A percentile compares a stretch with the other conserved stretches of the same genome.
Evolutionary conservation across 768 basidiomycete genomes (phyloP).

Genomic region (Tricholoma bakamatsutake): DNA sequence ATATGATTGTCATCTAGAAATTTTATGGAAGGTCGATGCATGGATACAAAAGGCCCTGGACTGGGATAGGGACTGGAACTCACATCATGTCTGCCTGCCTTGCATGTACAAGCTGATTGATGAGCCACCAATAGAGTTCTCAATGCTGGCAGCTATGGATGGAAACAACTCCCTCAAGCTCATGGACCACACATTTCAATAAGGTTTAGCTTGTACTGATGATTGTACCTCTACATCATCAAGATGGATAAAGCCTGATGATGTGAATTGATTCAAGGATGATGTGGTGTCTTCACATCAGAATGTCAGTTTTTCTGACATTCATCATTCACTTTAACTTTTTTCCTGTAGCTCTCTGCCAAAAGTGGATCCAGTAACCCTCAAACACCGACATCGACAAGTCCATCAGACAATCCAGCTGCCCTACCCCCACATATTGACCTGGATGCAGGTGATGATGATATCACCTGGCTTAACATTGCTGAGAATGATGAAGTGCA

Average conservation of each 20-base stretch:
- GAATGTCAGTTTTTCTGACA: not conserved
- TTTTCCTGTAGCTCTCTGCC: not conserved
- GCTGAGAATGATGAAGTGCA: constrained; percentile 9
- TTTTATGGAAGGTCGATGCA: not conserved
- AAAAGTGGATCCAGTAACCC: too few species aligned
- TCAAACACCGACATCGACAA: not conserved
- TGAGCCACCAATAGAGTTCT: not conserved
- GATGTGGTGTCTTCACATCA: not conserved
- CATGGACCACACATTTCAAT: not conserved
- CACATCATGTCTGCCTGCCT: not conserved
- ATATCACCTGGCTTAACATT: constrained; percentile 15
- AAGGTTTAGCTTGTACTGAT: not conserved
- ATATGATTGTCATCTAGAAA: not conserved
- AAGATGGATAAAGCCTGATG: not conserved
- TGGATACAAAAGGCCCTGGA: not conserved
- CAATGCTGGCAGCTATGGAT: not conserved
- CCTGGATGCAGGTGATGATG: not conserved
- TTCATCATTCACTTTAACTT: not conserved
- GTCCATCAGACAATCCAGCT: not conserved
- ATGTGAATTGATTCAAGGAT: constrained; percentile 1
- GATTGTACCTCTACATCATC: not conserved
- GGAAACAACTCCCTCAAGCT: not conserved
- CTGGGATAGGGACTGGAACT: not conserved
- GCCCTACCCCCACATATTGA: not conserved
- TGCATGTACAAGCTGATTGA: constrained; percentile 1